Evolutionary conservation across 164 flowering plant genomes (phyloP), one percentile per base, ranked within the genome.

Genomic region (Vitis labrusca): DNA sequence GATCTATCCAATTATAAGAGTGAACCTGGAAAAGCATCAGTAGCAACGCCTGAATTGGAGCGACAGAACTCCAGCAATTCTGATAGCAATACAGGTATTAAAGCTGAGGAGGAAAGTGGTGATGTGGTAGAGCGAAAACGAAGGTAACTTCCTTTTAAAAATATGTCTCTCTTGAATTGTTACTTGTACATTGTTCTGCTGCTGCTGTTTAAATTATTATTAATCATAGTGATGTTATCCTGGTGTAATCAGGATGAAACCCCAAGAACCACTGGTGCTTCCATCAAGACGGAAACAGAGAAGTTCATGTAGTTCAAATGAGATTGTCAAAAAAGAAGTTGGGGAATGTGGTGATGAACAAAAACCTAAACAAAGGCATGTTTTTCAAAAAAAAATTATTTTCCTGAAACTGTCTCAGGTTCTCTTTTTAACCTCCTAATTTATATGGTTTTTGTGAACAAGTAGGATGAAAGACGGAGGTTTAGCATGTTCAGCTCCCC

Each of bases 61-160:
- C 73, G 65, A 48, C 85, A 69, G 53, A 71, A 59, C 10, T 72
- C 78, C 13, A 61, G 27, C 56, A 70, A 70, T 37, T 65, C 74
- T 63, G 82, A 66, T 53, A 70, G 74, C 12, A 74, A 50, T 67
- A 48, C 65, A 63, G 78, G 72, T 29, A 50, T 65, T 32, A 66
- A 54, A 61, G 71, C 69, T 60, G 79, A 84, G 77, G 78, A 83
- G 67, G 89, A 84, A 73, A 66, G 72, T 61, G 50, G n/a, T 19
- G 71, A 72, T 74, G 89, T 83, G 77, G 81, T 85, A 27, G 86
- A 81, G 56, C 66, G 77, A 30, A 89, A 80, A 67, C 74, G 77
- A 76, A 88, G 88, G 97, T 76, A 82, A 81, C 89, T 74, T 64
- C 57, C 50, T 62, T 15, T 23, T 53, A 44, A 12, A 7, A 37